A percentile compares a stretch with the other conserved stretches of the same genome.
phyloP scores from a whole-genome alignment of 2,329 filamentous ascomycete species.

The Teratosphaeriaceae sp. region DNA sequence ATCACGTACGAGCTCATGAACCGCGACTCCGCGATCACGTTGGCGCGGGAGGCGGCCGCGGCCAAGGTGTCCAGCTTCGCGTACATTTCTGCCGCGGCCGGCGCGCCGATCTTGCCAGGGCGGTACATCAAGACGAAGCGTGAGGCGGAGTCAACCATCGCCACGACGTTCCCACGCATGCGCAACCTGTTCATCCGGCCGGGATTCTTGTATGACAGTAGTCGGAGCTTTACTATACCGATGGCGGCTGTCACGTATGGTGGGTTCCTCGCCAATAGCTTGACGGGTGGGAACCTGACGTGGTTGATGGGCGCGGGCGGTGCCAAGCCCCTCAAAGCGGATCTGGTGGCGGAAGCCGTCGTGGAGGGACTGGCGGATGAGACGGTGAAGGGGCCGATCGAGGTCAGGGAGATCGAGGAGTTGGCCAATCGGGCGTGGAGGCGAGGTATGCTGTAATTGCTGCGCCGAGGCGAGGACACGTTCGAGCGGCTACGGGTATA shows the following conservation, averaged over 20 bases:
- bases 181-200: constrained; percentile 77
- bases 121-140: constrained; percentile 90
- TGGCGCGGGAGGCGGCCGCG: constrained; percentile 68
- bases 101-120: constrained; percentile 73
- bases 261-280: constrained; percentile 67
- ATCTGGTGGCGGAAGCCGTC: constrained; percentile 80
- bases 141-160: constrained; percentile 75
- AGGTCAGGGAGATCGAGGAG: constrained; percentile 71
- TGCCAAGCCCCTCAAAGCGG: constrained; percentile 80
- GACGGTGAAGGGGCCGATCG: constrained; percentile 65
- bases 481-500: constrained; percentile 3
- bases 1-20: constrained; percentile 98
- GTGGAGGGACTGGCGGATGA: constrained; percentile 80
- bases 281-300: constrained; percentile 69
- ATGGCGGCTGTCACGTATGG: constrained; percentile 72
- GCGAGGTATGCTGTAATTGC: constrained; percentile 68
- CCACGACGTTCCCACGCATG: constrained; percentile 65
- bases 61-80: constrained; percentile 65
- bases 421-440: constrained; percentile 81
- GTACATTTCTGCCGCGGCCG: constrained; percentile 83
- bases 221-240: constrained; percentile 73
- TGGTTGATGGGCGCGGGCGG: constrained; percentile 75
- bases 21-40: constrained; percentile 74
- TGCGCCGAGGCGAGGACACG: not conserved
- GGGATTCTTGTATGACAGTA: constrained; percentile 83